Evolutionary conservation across 169 alveolate genomes (phyloP).

Genomic region (Eimeria falciformis): DNA sequence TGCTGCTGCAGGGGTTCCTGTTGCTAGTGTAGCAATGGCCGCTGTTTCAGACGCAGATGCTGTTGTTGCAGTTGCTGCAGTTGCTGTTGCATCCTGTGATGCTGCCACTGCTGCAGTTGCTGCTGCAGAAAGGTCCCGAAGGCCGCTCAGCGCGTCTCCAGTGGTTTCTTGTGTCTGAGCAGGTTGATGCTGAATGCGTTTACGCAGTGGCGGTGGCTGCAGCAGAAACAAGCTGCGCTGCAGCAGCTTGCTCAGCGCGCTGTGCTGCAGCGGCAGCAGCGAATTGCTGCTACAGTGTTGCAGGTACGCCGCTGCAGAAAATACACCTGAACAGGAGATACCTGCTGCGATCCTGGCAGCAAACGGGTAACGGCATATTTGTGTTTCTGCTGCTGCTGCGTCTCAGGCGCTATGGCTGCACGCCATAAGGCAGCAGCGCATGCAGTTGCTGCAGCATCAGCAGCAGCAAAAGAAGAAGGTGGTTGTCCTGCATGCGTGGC

Average conservation of each 20-base stretch:
- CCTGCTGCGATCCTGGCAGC: too few relatives aligned
- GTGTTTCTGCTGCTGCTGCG: neutral
- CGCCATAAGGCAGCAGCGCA: neutral
- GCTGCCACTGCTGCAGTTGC: neutral
- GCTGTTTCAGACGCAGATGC: neutral
- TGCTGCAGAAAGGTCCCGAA: too few relatives aligned
- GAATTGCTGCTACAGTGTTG: conserved; percentile 5
- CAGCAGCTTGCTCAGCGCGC: neutral
- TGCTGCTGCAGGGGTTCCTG: neutral
- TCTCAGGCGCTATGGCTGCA: neutral
- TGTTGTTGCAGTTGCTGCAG: neutral
- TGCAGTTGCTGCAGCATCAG: neutral
- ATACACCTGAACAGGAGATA: too few relatives aligned
- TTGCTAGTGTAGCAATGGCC: neutral
- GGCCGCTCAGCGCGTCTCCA: too few relatives aligned
- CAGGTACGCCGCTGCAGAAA: neutral
- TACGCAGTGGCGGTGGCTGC: conserved; percentile 22
- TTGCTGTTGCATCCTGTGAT: neutral
- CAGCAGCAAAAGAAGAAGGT: neutral
- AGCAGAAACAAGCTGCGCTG: neutral
- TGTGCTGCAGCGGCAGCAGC: conserved; percentile 21
- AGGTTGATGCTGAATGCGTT: conserved; percentile 18
- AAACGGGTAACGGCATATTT: neutral
- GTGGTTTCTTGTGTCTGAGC: too few relatives aligned
- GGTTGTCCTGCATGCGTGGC: neutral